Percentiles rank a stretch among this genome's conserved stretches.
These are phyloP conservation scores for Talaromyces sp. DNA, from an alignment of 2,329 filamentous ascomycete species.

Conservation along the genomic window DNA sequence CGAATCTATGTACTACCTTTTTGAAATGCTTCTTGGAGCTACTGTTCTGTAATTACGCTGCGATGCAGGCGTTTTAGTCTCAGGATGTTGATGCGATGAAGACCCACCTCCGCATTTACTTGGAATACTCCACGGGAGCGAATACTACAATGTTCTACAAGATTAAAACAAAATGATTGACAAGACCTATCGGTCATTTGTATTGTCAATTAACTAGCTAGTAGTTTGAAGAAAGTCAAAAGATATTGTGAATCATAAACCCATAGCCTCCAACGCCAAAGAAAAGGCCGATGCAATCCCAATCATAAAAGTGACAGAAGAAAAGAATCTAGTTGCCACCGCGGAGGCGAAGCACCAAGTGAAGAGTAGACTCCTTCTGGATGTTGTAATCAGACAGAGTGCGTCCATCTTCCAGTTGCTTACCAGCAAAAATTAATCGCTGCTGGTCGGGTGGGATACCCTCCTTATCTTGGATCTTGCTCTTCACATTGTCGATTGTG, in stretches of 20 bases:
- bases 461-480: slow-evolving; percentile 79
- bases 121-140: not conserved
- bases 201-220: slow-evolving; percentile 20
- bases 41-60: not conserved
- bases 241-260: slow-evolving; percentile 15
- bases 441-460: slow-evolving; percentile 69
- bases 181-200: slow-evolving; percentile 26
- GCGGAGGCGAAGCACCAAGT: slow-evolving; percentile 61
- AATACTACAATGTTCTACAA: not conserved
- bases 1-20: no score
- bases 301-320: slow-evolving; percentile 21
- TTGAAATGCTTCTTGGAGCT: no score
- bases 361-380: slow-evolving; percentile 62
- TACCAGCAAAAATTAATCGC: slow-evolving; percentile 67
- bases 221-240: not conserved
- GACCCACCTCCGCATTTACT: not conserved
- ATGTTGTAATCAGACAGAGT: slow-evolving; percentile 55
- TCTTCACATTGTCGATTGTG: slow-evolving; percentile 69
- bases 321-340: slow-evolving; percentile 42
- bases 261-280: slow-evolving; percentile 37
- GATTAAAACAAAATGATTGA: not conserved
- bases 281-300: slow-evolving; percentile 27
- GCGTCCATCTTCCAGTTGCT: slow-evolving; percentile 57
- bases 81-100: not conserved
- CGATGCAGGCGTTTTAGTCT: not conserved